These are phyloP conservation scores for Mycena pura DNA, from an alignment of 768 basidiomycete species.

Conservation along the genomic window DNA sequence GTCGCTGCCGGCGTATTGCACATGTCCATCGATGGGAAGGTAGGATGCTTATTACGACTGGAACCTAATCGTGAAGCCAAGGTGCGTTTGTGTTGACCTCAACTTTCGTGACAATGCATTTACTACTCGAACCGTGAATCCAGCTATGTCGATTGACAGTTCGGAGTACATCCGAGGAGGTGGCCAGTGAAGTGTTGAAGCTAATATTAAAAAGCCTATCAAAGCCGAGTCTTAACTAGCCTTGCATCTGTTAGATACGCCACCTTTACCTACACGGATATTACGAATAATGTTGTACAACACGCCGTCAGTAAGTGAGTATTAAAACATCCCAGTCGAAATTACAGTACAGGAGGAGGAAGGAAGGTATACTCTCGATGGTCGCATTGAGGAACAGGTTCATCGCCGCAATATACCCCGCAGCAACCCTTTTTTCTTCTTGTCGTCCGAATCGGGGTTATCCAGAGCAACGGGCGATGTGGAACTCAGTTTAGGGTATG, in stretches of 20 bases:
- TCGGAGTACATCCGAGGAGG: slow-evolving; percentile 93
- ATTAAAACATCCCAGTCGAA: slow-evolving; percentile 5
- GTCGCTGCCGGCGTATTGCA: slow-evolving; percentile 97
- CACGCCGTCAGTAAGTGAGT: slow-evolving; percentile 15
- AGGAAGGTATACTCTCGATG: too few species aligned
- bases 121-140: not conserved
- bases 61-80: slow-evolving; percentile 98
- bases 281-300: slow-evolving; percentile 26
- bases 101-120: not conserved
- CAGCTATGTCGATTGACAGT: slow-evolving; percentile 93
- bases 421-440: slow-evolving; percentile 49
- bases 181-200: slow-evolving; percentile 74
- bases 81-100: slow-evolving; percentile 50
- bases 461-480: slow-evolving; percentile 33
- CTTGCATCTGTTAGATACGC: slow-evolving; percentile 29
- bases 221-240: slow-evolving; percentile 36
- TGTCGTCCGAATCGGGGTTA: slow-evolving; percentile 45
- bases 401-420: slow-evolving; percentile 52
- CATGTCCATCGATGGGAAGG: slow-evolving; percentile 90
- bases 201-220: slow-evolving; percentile 55
- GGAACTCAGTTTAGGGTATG: slow-evolving; percentile 33
- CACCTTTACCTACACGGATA: slow-evolving; percentile 23
- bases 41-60: slow-evolving; percentile 90
- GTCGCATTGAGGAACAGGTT: slow-evolving; percentile 14
- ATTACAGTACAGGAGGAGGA: too few species aligned